Base-by-base conservation (phyloP, 768 basidiomycete species). In the Termitomyces sp. region DNA sequence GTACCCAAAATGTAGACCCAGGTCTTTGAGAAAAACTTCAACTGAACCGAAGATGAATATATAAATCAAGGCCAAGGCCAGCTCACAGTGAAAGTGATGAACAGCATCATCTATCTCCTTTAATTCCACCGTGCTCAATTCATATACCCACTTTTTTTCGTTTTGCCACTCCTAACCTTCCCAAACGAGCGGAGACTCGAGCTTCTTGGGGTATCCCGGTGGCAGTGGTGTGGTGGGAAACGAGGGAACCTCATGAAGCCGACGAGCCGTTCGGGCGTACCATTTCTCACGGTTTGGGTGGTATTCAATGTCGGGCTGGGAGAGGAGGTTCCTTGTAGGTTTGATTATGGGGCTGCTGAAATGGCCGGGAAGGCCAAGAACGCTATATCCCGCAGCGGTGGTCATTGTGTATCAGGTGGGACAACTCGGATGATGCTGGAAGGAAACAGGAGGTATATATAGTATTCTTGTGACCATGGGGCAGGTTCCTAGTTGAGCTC, bases 91-190 rank as follows among this genome's bases (percentile, higher is more conserved):
- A 54, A 76, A 77, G 60, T 74, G 67, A 20, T 66, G 67, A 20
- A 78, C 65, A 7, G 77, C 78, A 17, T 67, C 66, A 45, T 75
- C 67, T 17, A 79, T 77, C 63, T 79, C 78, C 38, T 70, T 65
- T 17, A 79, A 65, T 36, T 79, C 69, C 6, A 60, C 66, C 1
- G 62, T 31, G 17, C 62, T 71, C 14, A 79, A 69, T 1, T 72
- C 67, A 60, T 74, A 77, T 5, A 77, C 77, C 76, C 77, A 79
- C 61, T 78, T 71, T 38, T 71, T 71, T 57, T 78, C 76, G 47
- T 71, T 70, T 31, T 70, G 71, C 73, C 74, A 80, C 59, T 80
- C 77, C 29, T 73, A 75, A 3, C 78, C 77, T 67, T 80, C 76
- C 78, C 78, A 80, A 20, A 78, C 78, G 9, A 79, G 67, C 0